These are phyloP conservation scores for Carpinus fangiana DNA, from an alignment of 306 rosid species.

Conservation along the genomic window DNA sequence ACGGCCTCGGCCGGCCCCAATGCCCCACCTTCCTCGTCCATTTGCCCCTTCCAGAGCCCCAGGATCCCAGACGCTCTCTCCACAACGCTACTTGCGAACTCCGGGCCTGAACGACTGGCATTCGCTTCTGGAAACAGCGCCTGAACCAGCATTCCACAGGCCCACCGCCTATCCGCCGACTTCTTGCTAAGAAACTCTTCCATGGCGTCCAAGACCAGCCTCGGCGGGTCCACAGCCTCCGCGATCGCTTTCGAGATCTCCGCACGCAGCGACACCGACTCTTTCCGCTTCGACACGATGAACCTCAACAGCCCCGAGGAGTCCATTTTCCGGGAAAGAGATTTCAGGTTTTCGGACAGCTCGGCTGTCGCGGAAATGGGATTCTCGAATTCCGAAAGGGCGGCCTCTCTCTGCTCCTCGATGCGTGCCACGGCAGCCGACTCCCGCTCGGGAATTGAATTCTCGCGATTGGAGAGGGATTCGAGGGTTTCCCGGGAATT, in stretches of 20 bases:
- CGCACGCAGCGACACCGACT: slow-evolving; percentile 58
- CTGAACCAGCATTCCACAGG: slow-evolving; percentile 71
- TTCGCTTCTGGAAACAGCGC: slow-evolving; percentile 48
- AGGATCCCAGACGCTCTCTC: slow-evolving; percentile 51
- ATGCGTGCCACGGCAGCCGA: slow-evolving; percentile 53
- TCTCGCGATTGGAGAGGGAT: slow-evolving; percentile 49
- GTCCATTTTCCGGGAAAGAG: slow-evolving; percentile 68
- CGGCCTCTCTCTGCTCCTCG: slow-evolving; percentile 48
- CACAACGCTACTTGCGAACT: slow-evolving; percentile 42
- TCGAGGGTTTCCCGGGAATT: slow-evolving; percentile 41
- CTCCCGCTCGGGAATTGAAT: slow-evolving; percentile 60
- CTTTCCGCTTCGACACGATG: slow-evolving; percentile 68
- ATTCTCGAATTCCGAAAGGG: slow-evolving; percentile 48
- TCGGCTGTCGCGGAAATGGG: slow-evolving; percentile 23
- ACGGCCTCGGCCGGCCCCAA: slow-evolving; percentile 74
- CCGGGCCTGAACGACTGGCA: slow-evolving; percentile 19
- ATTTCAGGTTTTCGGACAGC: slow-evolving; percentile 47
- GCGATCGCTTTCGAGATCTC: slow-evolving; percentile 52
- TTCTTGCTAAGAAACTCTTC: slow-evolving; percentile 56
- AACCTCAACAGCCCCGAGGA: slow-evolving; percentile 48
- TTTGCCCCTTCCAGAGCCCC: slow-evolving; percentile 63
- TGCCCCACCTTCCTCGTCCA: slow-evolving; percentile 39
- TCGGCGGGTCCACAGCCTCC: slow-evolving; percentile 76
- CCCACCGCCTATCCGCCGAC: slow-evolving; percentile 77
- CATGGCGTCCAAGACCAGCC: slow-evolving; percentile 61